A percentile compares a stretch with the other conserved stretches of the same genome.
phyloP scores from a whole-genome alignment of 768 basidiomycete species.

The Auriscalpium orientale region DNA sequence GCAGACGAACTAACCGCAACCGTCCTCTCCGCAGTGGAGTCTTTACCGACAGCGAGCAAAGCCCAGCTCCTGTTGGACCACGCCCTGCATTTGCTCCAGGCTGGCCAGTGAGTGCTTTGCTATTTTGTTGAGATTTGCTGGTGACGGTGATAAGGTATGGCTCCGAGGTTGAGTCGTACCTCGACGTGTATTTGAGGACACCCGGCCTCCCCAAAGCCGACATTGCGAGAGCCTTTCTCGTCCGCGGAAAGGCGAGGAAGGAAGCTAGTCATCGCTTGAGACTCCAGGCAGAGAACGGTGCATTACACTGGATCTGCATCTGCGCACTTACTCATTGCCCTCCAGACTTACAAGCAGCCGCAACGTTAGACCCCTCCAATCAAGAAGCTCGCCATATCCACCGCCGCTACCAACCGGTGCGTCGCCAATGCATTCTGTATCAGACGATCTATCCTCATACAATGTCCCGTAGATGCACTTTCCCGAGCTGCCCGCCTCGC shows the following conservation, averaged over 20 bases:
- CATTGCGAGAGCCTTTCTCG: constrained; percentile 46
- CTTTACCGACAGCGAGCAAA: constrained; percentile 22
- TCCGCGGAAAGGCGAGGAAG: constrained; percentile 53
- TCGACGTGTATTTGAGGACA: constrained; percentile 59
- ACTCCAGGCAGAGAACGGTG: constrained; percentile 53
- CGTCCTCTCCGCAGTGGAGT: constrained; percentile 26
- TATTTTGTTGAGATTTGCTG: neutral
- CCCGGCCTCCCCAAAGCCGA: constrained; percentile 47
- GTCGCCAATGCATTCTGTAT: constrained; percentile 10
- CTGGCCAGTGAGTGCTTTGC: constrained; percentile 24
- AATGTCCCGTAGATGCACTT: constrained; percentile 38
- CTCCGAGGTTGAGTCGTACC: constrained; percentile 52
- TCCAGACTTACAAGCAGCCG: constrained; percentile 52
- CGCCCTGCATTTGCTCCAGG: constrained; percentile 26
- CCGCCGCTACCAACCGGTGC: constrained; percentile 40
- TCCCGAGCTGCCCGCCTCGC: constrained; percentile 47
- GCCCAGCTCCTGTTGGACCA: constrained; percentile 29
- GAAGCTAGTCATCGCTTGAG: constrained; percentile 46
- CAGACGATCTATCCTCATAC: constrained; percentile 3
- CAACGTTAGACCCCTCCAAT: constrained; percentile 54
- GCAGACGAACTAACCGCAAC: constrained; percentile 28
- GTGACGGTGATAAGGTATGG: constrained; percentile 40
- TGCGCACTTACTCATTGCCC: too few relatives aligned
- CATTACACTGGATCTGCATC: constrained; percentile 8
- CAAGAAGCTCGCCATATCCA: constrained; percentile 41